Evolutionary conservation across 2,329 filamentous ascomycete species (phyloP).

Genomic region (Ophiostoma piceae): DNA sequence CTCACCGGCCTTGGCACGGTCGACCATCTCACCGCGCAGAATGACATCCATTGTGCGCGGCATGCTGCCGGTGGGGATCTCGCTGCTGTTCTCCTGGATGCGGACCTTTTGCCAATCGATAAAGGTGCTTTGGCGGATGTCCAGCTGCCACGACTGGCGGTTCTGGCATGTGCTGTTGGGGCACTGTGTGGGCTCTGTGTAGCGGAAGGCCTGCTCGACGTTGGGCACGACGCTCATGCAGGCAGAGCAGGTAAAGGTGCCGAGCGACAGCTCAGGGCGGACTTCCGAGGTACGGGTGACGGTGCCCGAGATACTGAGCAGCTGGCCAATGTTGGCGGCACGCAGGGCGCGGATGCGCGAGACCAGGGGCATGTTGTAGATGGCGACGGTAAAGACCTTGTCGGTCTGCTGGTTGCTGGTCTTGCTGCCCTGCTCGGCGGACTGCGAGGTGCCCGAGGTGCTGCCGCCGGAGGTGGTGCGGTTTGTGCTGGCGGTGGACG

Average conservation of each 20-base stretch:
- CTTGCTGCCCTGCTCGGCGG: slow-evolving; percentile 64
- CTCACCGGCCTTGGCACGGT: slow-evolving; percentile 93
- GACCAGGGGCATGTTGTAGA: slow-evolving; percentile 87
- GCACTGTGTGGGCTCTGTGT: slow-evolving; percentile 94
- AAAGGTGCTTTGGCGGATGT: slow-evolving; percentile 94
- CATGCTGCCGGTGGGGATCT: slow-evolving; percentile 98
- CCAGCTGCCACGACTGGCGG: slow-evolving; percentile 87
- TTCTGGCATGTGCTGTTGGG: slow-evolving; percentile 85
- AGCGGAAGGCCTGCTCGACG: slow-evolving; percentile 94
- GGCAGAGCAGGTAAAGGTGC: slow-evolving; percentile 84
- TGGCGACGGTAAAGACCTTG: slow-evolving; percentile 87
- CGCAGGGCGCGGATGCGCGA: slow-evolving; percentile 79
- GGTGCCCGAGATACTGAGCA: slow-evolving; percentile 93
- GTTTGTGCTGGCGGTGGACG: slow-evolving; percentile 46
- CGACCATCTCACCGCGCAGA: slow-evolving; percentile 91
- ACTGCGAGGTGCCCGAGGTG: slow-evolving; percentile 57
- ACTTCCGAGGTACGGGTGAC: slow-evolving; percentile 97
- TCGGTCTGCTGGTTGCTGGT: slow-evolving; percentile 93
- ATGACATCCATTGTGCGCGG: slow-evolving; percentile 97
- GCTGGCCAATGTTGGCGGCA: slow-evolving; percentile 83
- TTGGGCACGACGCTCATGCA: slow-evolving; percentile 83
- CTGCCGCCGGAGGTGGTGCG: slow-evolving; percentile 63
- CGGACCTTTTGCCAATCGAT: slow-evolving; percentile 99
- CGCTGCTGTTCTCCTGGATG: slow-evolving; percentile 95
- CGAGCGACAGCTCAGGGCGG: slow-evolving; percentile 83